Conservation (phyloP, 2,329 filamentous ascomycete species). For the Cercospora sojina region DNA sequence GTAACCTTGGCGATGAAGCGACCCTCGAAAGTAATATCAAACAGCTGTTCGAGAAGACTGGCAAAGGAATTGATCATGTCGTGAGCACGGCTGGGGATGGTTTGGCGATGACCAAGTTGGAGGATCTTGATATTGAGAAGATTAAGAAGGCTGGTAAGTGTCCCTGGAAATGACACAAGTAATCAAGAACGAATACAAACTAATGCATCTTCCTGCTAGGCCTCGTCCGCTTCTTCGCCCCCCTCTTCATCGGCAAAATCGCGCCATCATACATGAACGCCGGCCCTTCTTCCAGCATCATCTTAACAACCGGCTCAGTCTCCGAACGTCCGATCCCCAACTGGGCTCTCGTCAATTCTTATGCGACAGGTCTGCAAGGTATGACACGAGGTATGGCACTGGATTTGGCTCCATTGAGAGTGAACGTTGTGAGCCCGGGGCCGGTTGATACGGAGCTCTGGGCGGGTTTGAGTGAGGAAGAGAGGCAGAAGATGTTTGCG, state of each 20-base stretch:
- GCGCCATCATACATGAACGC: conserved; percentile 46
- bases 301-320: conserved; percentile 56
- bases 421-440: conserved; percentile 62
- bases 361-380: conserved; percentile 53
- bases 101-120: conserved; percentile 44
- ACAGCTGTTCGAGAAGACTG: conserved; percentile 44
- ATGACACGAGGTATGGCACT: conserved; percentile 59
- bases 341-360: conserved; percentile 53
- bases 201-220: too few relatives aligned
- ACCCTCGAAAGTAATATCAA: conserved; percentile 51
- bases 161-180: too few relatives aligned
- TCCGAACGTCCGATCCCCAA: conserved; percentile 53
- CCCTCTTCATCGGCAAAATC: conserved; percentile 55
- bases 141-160: conserved; percentile 36
- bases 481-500: conserved; percentile 32
- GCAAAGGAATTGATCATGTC: conserved; percentile 54
- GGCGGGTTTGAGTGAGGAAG: conserved; percentile 34
- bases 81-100: conserved; percentile 57
- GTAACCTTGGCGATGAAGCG: conserved; percentile 49
- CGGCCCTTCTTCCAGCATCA: conserved; percentile 51
- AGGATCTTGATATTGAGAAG: conserved; percentile 45
- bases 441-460: conserved; percentile 49
- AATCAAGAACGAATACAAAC: too few relatives aligned
- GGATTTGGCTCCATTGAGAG: conserved; percentile 62
- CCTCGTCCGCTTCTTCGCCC: conserved; percentile 53